phyloP scores from a whole-genome alignment of 495 filamentous ascomycete genomes.

The Aspergillus sclerotioniger region DNA sequence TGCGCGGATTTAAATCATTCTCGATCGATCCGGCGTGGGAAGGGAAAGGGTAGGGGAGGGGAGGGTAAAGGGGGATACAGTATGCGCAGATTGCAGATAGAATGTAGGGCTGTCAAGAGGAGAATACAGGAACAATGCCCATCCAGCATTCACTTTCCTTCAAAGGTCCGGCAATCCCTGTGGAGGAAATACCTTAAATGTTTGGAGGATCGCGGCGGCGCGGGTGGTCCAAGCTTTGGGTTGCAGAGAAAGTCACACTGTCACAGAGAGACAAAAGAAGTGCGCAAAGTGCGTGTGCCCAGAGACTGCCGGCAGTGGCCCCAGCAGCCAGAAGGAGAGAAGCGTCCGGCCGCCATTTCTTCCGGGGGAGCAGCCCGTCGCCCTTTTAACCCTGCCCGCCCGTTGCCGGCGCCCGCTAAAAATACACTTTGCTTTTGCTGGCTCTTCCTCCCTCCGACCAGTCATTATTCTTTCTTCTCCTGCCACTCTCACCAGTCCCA shows the following conservation, averaged over 20 bases:
- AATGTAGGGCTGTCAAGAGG: too few species aligned
- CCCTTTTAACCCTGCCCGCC: conserved; percentile 27
- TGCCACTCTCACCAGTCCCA: too few species aligned
- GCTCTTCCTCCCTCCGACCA: conserved; percentile 4
- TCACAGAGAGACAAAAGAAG: too few species aligned
- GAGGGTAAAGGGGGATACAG: too few species aligned
- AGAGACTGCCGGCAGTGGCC: conserved; percentile 21
- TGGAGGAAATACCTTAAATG: neutral
- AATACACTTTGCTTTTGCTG: conserved; percentile 24
- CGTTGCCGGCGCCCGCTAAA: conserved; percentile 17
- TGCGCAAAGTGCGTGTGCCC: conserved; percentile 24
- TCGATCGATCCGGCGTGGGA: neutral
- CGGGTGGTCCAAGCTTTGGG: conserved; percentile 16
- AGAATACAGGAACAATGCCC: too few species aligned
- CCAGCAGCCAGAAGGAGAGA: conserved; percentile 17
- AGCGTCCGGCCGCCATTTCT: conserved; percentile 16
- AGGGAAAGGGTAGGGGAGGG: neutral
- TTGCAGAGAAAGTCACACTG: conserved; percentile 7
- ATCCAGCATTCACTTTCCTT: too few species aligned
- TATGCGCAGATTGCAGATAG: too few species aligned
- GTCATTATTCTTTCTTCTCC: neutral
- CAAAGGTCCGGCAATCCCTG: too few species aligned
- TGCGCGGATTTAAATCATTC: neutral
- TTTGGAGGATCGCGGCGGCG: conserved; percentile 18
- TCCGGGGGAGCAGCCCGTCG: conserved; percentile 12